A percentile compares a stretch with the other conserved stretches of the same genome.
These are phyloP conservation scores for Balansia obtecta DNA, from an alignment of 2,329 filamentous ascomycete genomes.

Conservation along the genomic window DNA sequence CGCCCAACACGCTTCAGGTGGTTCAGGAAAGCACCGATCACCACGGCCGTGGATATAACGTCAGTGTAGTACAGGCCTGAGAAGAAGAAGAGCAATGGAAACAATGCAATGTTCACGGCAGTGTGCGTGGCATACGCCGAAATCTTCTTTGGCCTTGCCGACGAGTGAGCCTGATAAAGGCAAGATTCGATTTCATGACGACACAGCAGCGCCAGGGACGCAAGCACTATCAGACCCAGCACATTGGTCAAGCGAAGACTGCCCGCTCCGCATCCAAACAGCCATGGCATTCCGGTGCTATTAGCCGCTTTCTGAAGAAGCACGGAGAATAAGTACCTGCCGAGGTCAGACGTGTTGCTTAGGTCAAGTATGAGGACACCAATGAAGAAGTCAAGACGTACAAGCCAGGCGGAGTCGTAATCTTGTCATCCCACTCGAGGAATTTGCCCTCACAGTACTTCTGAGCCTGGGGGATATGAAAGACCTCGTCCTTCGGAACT, in stretches of 20 bases:
- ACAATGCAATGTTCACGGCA: constrained; percentile 69
- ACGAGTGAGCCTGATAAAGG: constrained; percentile 16
- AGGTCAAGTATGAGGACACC: neutral
- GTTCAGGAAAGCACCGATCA: constrained; percentile 56
- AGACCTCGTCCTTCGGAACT: constrained; percentile 58
- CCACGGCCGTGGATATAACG: constrained; percentile 64
- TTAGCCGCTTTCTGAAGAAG: constrained; percentile 14
- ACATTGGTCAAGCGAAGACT: constrained; percentile 38
- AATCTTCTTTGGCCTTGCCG: constrained; percentile 10
- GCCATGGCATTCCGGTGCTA: constrained; percentile 4
- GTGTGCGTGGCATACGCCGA: constrained; percentile 41
- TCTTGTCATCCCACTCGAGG: constrained; percentile 83
- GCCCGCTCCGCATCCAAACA: constrained; percentile 15
- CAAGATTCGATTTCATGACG: constrained; percentile 38
- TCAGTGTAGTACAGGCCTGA: constrained; percentile 93
- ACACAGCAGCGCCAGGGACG: constrained; percentile 35
- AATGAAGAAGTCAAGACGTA: constrained; percentile 18
- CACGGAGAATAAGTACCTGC: constrained; percentile 35
- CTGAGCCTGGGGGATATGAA: constrained; percentile 85
- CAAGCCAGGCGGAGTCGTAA: constrained; percentile 89
- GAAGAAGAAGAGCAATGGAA: constrained; percentile 92
- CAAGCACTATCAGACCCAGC: constrained; percentile 25
- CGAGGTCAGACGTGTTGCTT: constrained; percentile 1
- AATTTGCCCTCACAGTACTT: constrained; percentile 69
- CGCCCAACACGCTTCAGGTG: constrained; percentile 33